These are phyloP conservation scores for Extremus antarcticus DNA, from an alignment of 495 filamentous ascomycete species.

Conservation along the genomic window DNA sequence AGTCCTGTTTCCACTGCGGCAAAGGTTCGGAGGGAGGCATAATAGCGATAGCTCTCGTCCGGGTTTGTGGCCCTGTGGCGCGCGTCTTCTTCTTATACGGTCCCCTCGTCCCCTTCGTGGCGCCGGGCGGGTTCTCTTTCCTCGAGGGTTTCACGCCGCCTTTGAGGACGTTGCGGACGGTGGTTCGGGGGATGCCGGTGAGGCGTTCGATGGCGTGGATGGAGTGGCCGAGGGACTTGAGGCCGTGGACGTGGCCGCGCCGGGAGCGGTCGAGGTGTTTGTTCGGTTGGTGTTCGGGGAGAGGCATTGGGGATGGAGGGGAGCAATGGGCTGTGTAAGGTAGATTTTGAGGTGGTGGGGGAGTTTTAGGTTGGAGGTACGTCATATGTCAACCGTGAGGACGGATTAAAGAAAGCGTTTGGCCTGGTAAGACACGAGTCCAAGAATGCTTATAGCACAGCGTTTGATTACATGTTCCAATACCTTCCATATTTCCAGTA, in stretches of 20 bases:
- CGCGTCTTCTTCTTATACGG: too few relatives aligned
- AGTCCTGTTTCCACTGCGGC: conserved; percentile 44
- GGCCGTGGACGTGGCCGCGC: neutral
- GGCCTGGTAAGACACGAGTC: too few relatives aligned
- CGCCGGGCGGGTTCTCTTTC: neutral
- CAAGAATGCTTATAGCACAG: neutral
- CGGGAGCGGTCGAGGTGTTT: neutral
- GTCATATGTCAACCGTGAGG: too few relatives aligned
- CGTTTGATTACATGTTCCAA: neutral
- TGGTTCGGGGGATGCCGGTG: neutral
- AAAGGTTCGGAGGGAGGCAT: too few relatives aligned
- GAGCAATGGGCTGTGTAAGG: too few relatives aligned
- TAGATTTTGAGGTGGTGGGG: too few relatives aligned
- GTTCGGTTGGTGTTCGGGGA: neutral
- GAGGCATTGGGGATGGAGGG: neutral
- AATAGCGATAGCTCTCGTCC: too few relatives aligned
- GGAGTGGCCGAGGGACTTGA: conserved; percentile 7
- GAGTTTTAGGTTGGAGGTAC: too few relatives aligned
- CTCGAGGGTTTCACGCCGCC: neutral
- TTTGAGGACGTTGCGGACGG: neutral
- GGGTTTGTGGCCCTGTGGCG: too few relatives aligned
- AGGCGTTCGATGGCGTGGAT: neutral
- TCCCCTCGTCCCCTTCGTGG: too few relatives aligned
- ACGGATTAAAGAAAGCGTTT: too few relatives aligned
- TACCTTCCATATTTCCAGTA: neutral